phyloP scores from a whole-genome alignment of 176 grass and related monocot species.

The Canna indica region DNA sequence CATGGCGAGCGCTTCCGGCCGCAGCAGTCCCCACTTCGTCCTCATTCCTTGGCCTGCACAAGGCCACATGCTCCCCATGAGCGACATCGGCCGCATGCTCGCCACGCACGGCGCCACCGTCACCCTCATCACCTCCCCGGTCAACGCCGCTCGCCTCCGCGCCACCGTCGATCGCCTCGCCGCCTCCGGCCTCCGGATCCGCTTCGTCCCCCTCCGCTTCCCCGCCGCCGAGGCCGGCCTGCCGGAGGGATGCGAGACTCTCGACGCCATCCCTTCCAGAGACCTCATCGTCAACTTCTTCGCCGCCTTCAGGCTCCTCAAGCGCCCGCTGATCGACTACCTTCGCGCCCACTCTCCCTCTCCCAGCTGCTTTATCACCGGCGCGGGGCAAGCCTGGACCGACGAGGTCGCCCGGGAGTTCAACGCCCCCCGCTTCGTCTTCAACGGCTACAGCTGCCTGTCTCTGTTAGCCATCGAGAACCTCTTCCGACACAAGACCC shows the following conservation, averaged over 20 bases:
- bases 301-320: background rate
- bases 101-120: background rate
- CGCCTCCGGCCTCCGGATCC: background rate
- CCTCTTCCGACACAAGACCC: conserved; percentile 29
- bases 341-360: background rate
- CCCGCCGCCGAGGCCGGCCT: background rate
- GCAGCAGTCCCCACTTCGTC: background rate
- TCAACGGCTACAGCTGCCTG: conserved; percentile 28
- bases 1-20: background rate
- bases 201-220: background rate
- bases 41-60: background rate
- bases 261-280: conserved; percentile 10
- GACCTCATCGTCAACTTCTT: background rate
- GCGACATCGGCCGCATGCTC: background rate
- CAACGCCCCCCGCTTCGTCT: background rate
- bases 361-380: conserved; percentile 1
- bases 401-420: background rate
- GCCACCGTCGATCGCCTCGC: background rate
- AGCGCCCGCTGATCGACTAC: background rate
- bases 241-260: background rate
- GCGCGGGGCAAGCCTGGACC: background rate
- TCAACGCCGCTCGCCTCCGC: background rate
- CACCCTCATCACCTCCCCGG: conserved; percentile 5
- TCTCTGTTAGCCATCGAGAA: conserved; percentile 35
- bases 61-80: conserved; percentile 7